These are phyloP conservation scores for Penicillium lagena DNA, from an alignment of 495 filamentous ascomycete species.

Conservation along the genomic window DNA sequence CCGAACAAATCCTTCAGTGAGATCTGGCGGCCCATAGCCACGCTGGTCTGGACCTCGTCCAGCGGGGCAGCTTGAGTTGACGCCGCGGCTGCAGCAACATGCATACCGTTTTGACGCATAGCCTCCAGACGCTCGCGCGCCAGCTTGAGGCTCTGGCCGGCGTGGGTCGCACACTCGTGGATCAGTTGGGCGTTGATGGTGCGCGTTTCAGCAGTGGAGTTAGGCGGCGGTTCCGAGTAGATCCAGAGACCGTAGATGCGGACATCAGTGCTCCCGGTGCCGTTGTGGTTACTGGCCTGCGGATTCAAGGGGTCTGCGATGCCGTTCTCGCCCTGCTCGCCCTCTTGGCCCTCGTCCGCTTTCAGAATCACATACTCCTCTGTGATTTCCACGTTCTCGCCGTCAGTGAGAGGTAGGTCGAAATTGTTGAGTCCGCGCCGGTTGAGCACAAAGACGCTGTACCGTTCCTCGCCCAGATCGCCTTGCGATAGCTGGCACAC, in stretches of 20 bases:
- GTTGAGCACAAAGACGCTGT: slow-evolving; percentile 56
- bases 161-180: slow-evolving; percentile 45
- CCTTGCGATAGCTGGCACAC: slow-evolving; percentile 56
- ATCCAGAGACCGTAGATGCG: slow-evolving; percentile 59
- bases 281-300: slow-evolving; percentile 4
- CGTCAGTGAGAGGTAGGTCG: slow-evolving; percentile 39
- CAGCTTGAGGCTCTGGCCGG: slow-evolving; percentile 37
- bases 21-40: slow-evolving; percentile 47
- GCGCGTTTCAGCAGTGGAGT: slow-evolving; percentile 46
- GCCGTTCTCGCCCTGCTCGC: slow-evolving; percentile 4
- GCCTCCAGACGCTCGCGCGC: slow-evolving; percentile 37
- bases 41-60: slow-evolving; percentile 28
- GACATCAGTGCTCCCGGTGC: slow-evolving; percentile 10
- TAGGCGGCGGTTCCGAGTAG: slow-evolving; percentile 49
- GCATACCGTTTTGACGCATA: slow-evolving; percentile 30
- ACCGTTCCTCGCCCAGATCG: slow-evolving; percentile 41
- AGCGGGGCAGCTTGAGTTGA: slow-evolving; percentile 19
- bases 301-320: slow-evolving; percentile 13
- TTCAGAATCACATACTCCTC: slow-evolving; percentile 57
- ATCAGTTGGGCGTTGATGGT: slow-evolving; percentile 47
- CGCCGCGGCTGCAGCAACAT: slow-evolving; percentile 28
- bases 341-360: slow-evolving; percentile 17
- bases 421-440: slow-evolving; percentile 57
- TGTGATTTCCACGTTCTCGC: slow-evolving; percentile 52
- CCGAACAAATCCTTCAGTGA: slow-evolving; percentile 50